phyloP scores from a whole-genome alignment of 805 yeast genomes.

The Cyberlindnera sargentensis region DNA sequence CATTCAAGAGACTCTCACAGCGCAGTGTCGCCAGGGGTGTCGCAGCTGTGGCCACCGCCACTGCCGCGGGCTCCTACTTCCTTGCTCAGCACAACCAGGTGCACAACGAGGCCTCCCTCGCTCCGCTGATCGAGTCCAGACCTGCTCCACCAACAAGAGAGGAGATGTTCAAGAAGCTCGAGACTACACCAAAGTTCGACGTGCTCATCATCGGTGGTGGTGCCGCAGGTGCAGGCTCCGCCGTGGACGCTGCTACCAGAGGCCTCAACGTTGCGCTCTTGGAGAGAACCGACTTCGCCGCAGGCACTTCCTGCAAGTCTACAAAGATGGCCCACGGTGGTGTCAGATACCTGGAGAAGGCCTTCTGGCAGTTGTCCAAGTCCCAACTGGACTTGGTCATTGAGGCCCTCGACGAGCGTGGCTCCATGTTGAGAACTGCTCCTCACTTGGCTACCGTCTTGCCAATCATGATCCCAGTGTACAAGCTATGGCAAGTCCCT shows the following conservation, averaged over 20 bases:
- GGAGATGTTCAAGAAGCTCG: constrained; percentile 42
- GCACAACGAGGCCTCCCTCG: constrained; percentile 17
- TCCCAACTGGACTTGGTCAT: constrained; percentile 84
- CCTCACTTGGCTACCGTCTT: constrained; percentile 83
- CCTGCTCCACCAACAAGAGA: constrained; percentile 51
- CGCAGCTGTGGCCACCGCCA: constrained; percentile 21
- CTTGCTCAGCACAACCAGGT: constrained; percentile 5
- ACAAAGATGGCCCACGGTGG: constrained; percentile 98
- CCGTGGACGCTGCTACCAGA: constrained; percentile 84
- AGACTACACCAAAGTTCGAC: constrained; percentile 54
- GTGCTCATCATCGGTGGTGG: constrained; percentile 93
- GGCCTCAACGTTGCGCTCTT: constrained; percentile 84
- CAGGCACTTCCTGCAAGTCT: constrained; percentile 89
- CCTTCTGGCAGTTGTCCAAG: constrained; percentile 85
- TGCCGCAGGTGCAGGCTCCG: constrained; percentile 92
- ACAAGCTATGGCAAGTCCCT: constrained; percentile 93
- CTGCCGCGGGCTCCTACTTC: constrained; percentile 14
- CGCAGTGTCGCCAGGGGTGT: constrained; percentile 10
- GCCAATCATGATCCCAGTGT: constrained; percentile 95
- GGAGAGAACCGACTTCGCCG: constrained; percentile 84
- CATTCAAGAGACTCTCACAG: constrained; percentile 20
- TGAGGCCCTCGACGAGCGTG: constrained; percentile 84
- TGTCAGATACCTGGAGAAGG: constrained; percentile 91
- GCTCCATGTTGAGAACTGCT: constrained; percentile 80
- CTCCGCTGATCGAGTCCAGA: constrained; percentile 36